phyloP scores from a whole-genome alignment of 768 basidiomycete genomes.

The Rhizopogon roseolus region DNA sequence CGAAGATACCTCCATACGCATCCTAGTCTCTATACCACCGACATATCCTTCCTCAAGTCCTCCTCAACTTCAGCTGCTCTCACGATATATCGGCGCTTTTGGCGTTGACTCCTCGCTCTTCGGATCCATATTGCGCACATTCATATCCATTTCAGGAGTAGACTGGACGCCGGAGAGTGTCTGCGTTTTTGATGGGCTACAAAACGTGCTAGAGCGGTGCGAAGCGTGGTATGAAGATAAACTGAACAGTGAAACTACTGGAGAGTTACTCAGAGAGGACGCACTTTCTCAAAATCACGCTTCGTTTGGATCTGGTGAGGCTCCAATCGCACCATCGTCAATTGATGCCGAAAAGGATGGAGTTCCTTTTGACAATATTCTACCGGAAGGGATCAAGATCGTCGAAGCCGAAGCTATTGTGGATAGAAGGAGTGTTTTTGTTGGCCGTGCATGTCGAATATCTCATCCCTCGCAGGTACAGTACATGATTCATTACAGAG shows the following conservation, averaged over 20 bases:
- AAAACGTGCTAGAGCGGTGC: conserved; percentile 65
- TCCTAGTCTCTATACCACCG: conserved; percentile 54
- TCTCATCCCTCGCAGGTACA: conserved; percentile 70
- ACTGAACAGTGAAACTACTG: conserved; percentile 49
- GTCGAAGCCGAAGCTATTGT: conserved; percentile 73
- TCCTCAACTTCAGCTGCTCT: conserved; percentile 82
- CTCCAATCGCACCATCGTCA: not conserved
- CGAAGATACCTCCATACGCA: conserved; percentile 44
- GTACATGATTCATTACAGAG: conserved; percentile 17
- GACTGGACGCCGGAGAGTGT: conserved; percentile 72
- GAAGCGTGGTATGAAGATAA: conserved; percentile 69
- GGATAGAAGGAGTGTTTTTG: conserved; percentile 82
- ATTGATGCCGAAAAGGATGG: conserved; percentile 1
- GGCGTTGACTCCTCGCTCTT: conserved; percentile 72
- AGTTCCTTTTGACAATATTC: conserved; percentile 11
- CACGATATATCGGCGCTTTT: conserved; percentile 77
- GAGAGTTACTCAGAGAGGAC: conserved; percentile 54
- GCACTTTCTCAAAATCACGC: conserved; percentile 18
- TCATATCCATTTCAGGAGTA: conserved; percentile 71
- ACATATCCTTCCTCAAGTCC: conserved; percentile 64
- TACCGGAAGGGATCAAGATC: conserved; percentile 65
- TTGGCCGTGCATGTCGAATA: conserved; percentile 81
- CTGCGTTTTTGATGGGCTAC: conserved; percentile 85
- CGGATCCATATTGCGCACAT: conserved; percentile 73
- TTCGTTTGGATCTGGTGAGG: conserved; percentile 5